Base-by-base conservation (phyloP, 1,284 basidiomycete genomes). In the Fomitiporia mediterranea region DNA sequence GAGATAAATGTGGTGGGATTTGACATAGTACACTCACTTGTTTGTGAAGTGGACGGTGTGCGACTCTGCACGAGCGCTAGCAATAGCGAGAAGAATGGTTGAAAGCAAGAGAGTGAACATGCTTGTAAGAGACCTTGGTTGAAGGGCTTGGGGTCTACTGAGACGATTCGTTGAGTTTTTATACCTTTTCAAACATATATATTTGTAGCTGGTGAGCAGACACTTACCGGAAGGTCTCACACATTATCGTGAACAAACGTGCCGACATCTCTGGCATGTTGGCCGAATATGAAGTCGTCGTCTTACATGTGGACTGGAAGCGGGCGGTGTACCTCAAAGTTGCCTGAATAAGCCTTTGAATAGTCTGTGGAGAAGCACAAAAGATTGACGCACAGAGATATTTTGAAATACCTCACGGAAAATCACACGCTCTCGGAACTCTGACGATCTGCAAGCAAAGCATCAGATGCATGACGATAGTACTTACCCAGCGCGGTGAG, bases 21-120 rank as follows among this genome's bases (percentile, higher is more conserved):
- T 34, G 17, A 30, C 9, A 40, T 13, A n/a, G 3, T 19, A 4
- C 15, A 43, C 49, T 47, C 21, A 61, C 60, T 38, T 56, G 56
- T 63, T 63, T 32, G 50, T 51, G 52, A 63, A 63, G 15, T 34
- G 47, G 17, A 63, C 60, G n/a, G 60, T 61, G 53, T 63, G 62
- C 8, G 50, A 42, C 48, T 63, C 62, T 21, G 58, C 60, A 30
- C 38, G n/a, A 15, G 27, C 55, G 28, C 34, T 19, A 23, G 43
- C 43, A 32, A 49, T 17, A 40, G 46, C 46, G 15, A 53, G 4
- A 7, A 53, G 32, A 11, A 53, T 15, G 21, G 52, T 53, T 8
- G 50, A 38, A 4, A 51, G 13, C 8, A 51, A 15, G 37, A 51
- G 19, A 13, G 35, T 23, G 35, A 51, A 23, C 50, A 51, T 38